Conservation (phyloP, 1,284 basidiomycete species). For the Leccinum brunneo-olivaceum region DNA sequence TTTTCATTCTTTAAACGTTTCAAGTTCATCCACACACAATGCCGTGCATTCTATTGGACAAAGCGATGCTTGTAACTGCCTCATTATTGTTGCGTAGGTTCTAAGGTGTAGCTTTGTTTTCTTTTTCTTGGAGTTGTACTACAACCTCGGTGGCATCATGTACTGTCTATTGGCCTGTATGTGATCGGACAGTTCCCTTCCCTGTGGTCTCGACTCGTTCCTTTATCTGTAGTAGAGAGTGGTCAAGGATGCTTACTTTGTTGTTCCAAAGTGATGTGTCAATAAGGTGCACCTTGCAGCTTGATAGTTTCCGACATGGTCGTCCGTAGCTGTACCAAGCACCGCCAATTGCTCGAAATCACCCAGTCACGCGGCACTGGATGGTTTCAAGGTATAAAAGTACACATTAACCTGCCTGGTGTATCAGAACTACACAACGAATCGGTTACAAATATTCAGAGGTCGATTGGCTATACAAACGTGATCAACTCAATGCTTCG, state of each 20-base stretch:
- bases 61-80: conserved; percentile 11
- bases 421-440: not conserved
- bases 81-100: conserved; percentile 1
- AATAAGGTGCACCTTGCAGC: no score
- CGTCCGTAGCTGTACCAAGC: no score
- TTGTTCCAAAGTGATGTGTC: no score
- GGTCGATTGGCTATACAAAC: not conserved
- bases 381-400: conserved; percentile 18
- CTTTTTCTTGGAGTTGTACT: conserved; percentile 9
- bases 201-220: no score
- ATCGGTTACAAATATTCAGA: not conserved
- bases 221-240: no score
- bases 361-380: no score
- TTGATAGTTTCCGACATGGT: no score
- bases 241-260: no score
- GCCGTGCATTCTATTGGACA: conserved; percentile 1
- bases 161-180: conserved; percentile 8
- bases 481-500: conserved; percentile 6
- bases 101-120: conserved; percentile 15
- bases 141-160: conserved; percentile 3
- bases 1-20: conserved; percentile 1
- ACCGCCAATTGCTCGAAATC: no score
- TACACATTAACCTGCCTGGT: conserved; percentile 6
- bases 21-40: not conserved
- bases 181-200: conserved; percentile 2